Base-by-base conservation (phyloP, 108 stramenopile species). In the Bacterosira constricta region DNA sequence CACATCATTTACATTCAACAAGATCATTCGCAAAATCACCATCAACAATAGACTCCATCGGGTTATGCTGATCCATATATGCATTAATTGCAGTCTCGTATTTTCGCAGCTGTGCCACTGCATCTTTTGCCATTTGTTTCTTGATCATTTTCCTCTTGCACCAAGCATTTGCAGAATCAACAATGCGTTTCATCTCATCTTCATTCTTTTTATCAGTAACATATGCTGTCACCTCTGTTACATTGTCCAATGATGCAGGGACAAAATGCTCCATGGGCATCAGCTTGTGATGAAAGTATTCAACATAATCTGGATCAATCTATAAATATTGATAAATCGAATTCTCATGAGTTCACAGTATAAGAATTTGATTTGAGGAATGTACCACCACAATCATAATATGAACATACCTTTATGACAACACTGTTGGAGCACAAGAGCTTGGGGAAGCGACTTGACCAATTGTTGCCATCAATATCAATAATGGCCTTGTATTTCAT, bases 401-500 rank as follows among this genome's bases (percentile, higher is more conserved):
- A 44, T 47, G 46, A 18, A 17, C 46, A 9, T 7, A 73, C 62
- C 52, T 80, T 73, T 2, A 80, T 34, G 5, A 68, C 60, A 25
- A 74, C 72, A 18, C 46, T 51, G 39, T 69, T 73, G 4, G 21
- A 54, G 42, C 79, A 80, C 27, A 80, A 37, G 25, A 73, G 72
- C 20, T 27, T 69, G 3, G 41, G 17, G 21, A 80, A 80, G 12
- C 79, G 71, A 34, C 39, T 25, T 20, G 63, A 65, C 72, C 71
- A 80, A 20, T 32, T 26, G 47, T 80, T 74, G 0, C 79, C 79
- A 36, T 80, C 79, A 1, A 73, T 47, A 39, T 80, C 79, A 37
- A 80, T 44, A 32, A 80, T 38, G 1, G 72, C 79, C 4, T 38
- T 31, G 35, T 64, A 79, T 0, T 31, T 30, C 46, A 47, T 47